A percentile compares a stretch with the other conserved stretches of the same genome.
Evolutionary conservation across 2,329 filamentous ascomycete species (phyloP).

Genomic region (Tolypocladium guangdongense): DNA sequence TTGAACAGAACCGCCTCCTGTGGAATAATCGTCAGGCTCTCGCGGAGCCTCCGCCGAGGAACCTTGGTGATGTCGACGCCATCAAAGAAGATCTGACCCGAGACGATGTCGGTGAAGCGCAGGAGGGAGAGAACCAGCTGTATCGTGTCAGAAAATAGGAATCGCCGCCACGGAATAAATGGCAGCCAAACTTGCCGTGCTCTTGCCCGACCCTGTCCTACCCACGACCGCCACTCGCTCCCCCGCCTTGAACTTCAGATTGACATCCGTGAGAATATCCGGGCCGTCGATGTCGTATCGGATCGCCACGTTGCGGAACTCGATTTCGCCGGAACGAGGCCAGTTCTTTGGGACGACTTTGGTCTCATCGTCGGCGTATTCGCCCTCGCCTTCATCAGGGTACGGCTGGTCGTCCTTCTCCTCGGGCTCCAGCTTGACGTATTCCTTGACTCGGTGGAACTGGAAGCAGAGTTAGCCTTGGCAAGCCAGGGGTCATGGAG

Average conservation of each 20-base stretch:
- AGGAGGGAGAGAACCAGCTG: slow-evolving; percentile 42
- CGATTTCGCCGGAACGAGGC: slow-evolving; percentile 35
- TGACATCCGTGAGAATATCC: slow-evolving; percentile 39
- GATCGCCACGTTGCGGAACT: slow-evolving; percentile 40
- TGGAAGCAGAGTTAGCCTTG: slow-evolving; percentile 6
- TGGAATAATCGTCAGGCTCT: slow-evolving; percentile 45
- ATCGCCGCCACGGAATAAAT: not conserved
- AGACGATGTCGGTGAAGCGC: slow-evolving; percentile 39
- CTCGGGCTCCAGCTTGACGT: slow-evolving; percentile 33
- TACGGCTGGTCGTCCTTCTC: slow-evolving; percentile 30
- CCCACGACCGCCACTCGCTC: slow-evolving; percentile 72
- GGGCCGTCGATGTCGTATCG: slow-evolving; percentile 34
- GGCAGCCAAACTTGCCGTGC: slow-evolving; percentile 45
- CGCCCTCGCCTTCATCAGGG: slow-evolving; percentile 24
- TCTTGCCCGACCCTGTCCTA: slow-evolving; percentile 74
- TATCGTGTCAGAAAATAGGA: not conserved
- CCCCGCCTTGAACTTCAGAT: slow-evolving; percentile 47
- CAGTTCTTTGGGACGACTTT: slow-evolving; percentile 29
- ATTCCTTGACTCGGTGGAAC: slow-evolving; percentile 40
- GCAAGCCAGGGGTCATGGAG: not conserved
- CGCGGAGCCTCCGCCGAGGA: slow-evolving; percentile 37
- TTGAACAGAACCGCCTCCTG: slow-evolving; percentile 49
- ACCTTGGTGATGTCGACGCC: slow-evolving; percentile 44
- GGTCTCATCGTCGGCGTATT: slow-evolving; percentile 27
- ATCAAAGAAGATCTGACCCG: slow-evolving; percentile 43